Percentiles rank a stretch among this genome's conserved stretches.
phyloP scores from a whole-genome alignment of 2,329 filamentous ascomycete genomes.

The Biscogniauxia mediterranea region DNA sequence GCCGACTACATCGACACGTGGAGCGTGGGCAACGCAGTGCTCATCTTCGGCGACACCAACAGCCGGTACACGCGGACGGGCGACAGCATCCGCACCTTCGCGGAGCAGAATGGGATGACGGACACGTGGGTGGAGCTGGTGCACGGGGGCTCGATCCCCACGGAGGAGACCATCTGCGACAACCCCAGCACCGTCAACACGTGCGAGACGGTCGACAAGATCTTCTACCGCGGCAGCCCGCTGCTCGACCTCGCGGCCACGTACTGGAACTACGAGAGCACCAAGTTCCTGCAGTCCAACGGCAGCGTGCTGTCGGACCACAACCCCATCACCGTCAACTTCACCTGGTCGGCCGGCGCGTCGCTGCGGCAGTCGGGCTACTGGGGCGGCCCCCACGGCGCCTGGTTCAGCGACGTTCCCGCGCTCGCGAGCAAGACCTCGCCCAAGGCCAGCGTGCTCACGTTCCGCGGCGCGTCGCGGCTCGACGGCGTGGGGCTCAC shows the following conservation, averaged over 20 bases:
- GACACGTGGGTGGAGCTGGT: constrained; percentile 61
- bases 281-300: constrained; percentile 55
- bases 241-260: constrained; percentile 46
- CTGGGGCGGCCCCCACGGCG: constrained; percentile 48
- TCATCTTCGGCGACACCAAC: constrained; percentile 66
- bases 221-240: constrained; percentile 57
- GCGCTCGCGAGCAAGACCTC: constrained; percentile 34
- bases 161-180: constrained; percentile 47
- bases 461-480: constrained; percentile 46
- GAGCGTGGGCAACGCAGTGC: constrained; percentile 59
- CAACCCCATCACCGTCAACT: constrained; percentile 60
- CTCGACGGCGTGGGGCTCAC: constrained; percentile 50
- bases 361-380: constrained; percentile 44
- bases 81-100: constrained; percentile 52
- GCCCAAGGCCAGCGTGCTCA: constrained; percentile 38
- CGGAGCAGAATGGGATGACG: constrained; percentile 49
- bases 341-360: constrained; percentile 42
- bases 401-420: constrained; percentile 56
- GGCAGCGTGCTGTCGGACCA: constrained; percentile 62
- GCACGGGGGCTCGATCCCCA: constrained; percentile 45
- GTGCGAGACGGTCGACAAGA: constrained; percentile 68
- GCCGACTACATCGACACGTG: constrained; percentile 54
- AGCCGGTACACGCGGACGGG: constrained; percentile 58
- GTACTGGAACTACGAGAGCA: constrained; percentile 53
- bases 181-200: constrained; percentile 53